These are phyloP conservation scores for Boechera retrofracta DNA, from an alignment of 345 rosid species.

Conservation along the genomic window DNA sequence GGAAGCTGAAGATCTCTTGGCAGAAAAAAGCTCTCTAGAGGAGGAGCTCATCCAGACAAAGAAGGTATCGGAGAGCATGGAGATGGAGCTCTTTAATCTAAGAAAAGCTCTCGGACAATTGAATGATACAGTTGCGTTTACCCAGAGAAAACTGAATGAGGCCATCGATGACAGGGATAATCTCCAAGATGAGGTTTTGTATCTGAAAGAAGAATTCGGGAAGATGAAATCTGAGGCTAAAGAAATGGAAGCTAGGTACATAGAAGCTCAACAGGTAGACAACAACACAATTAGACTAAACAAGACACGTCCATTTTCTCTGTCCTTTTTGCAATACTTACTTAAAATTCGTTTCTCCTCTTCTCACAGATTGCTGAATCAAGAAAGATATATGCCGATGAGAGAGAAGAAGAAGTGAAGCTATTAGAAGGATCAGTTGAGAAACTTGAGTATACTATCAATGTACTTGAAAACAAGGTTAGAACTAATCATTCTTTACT, in stretches of 20 bases:
- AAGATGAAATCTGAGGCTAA: slow-evolving; percentile 59
- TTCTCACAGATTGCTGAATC: slow-evolving; percentile 73
- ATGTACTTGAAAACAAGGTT: slow-evolving; percentile 88
- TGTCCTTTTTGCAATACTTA: slow-evolving; percentile 18
- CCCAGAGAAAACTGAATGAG: slow-evolving; percentile 58
- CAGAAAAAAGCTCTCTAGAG: slow-evolving; percentile 57
- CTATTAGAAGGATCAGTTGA: slow-evolving; percentile 89
- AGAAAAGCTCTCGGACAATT: slow-evolving; percentile 60
- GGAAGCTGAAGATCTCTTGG: slow-evolving; percentile 52
- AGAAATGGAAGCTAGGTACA: slow-evolving; percentile 68
- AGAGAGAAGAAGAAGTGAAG: slow-evolving; percentile 85
- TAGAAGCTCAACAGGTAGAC: slow-evolving; percentile 76
- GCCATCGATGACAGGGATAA: slow-evolving; percentile 64
- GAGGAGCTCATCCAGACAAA: slow-evolving; percentile 61
- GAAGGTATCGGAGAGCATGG: slow-evolving; percentile 66
- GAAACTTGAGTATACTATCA: slow-evolving; percentile 82
- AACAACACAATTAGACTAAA: slow-evolving; percentile 14
- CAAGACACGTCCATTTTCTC: slow-evolving; percentile 19
- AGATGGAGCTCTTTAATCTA: slow-evolving; percentile 68
- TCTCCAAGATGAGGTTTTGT: slow-evolving; percentile 58
- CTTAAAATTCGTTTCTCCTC: slow-evolving; percentile 17
- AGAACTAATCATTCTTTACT: slow-evolving; percentile 30
- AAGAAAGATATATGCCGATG: slow-evolving; percentile 67
- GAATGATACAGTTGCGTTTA: slow-evolving; percentile 60
- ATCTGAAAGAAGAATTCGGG: slow-evolving; percentile 64